Conservation (phyloP, 73 alveolate species). For the Effrenium voratum region DNA sequence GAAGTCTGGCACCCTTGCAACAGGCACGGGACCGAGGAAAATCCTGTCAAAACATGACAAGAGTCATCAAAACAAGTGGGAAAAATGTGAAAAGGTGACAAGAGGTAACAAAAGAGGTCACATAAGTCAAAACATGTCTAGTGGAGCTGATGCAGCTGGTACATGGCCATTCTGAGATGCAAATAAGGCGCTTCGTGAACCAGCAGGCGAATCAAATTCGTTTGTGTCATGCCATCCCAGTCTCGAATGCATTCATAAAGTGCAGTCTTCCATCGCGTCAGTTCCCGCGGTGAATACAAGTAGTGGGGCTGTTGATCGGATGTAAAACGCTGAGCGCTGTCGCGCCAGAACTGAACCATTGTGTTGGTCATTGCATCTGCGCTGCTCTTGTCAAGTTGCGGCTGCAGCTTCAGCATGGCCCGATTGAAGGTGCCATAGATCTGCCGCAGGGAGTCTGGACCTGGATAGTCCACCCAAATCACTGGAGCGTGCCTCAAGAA, state of each 20-base stretch:
- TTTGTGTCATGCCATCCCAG: constrained; percentile 94
- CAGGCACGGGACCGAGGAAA: too few relatives aligned
- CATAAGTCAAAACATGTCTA: too few relatives aligned
- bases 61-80: too few relatives aligned
- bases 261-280: constrained; percentile 96
- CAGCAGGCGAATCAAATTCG: constrained; percentile 58
- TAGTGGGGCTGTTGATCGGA: constrained; percentile 99
- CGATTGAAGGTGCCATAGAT: constrained; percentile 99
- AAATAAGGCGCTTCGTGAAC: constrained; percentile 21
- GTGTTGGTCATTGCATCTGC: constrained; percentile 98
- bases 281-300: constrained; percentile 99
- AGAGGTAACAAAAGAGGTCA: too few relatives aligned
- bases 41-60: too few relatives aligned
- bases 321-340: constrained; percentile 98
- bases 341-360: constrained; percentile 99
- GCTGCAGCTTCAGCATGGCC: constrained; percentile 98
- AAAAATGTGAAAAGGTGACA: too few relatives aligned
- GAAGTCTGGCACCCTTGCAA: too few relatives aligned
- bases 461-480: constrained; percentile 98
- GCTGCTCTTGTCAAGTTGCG: constrained; percentile 94
- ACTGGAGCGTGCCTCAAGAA: constrained; percentile 99
- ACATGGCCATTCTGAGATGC: too few relatives aligned
- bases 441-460: constrained; percentile 99
- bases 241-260: constrained; percentile 96
- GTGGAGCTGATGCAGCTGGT: too few relatives aligned